A percentile compares a stretch with the other conserved stretches of the same genome.
Conservation (phyloP, 352 stramenopile species). For the Phytophthora chlamydospora region DNA sequence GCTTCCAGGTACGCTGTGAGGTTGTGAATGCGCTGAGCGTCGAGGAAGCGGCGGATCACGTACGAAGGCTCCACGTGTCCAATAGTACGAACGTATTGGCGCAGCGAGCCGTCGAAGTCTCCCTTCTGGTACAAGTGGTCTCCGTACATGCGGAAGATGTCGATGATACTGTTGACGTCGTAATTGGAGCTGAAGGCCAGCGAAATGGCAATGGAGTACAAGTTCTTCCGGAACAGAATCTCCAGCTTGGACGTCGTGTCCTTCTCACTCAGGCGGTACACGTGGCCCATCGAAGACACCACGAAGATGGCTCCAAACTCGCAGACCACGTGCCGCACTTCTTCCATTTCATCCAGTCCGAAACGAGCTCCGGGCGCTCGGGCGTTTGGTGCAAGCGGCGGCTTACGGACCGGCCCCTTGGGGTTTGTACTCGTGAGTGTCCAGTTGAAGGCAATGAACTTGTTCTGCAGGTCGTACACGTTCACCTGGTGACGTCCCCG, state of each 20-base stretch:
- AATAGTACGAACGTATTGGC: conserved; percentile 98
- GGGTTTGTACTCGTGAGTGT: conserved; percentile 73
- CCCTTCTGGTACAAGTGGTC: conserved; percentile 98
- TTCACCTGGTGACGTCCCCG: conserved; percentile 87
- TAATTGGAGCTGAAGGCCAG: conserved; percentile 96
- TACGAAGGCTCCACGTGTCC: conserved; percentile 97
- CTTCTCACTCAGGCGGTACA: conserved; percentile 95
- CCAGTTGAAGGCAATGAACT: conserved; percentile 93
- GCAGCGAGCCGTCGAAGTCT: conserved; percentile 95
- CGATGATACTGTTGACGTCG: conserved; percentile 95
- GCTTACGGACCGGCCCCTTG: conserved; percentile 39
- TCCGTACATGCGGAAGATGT: conserved; percentile 96
- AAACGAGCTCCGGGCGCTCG: conserved; percentile 71
- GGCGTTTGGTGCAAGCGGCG: conserved; percentile 38
- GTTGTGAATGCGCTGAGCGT: conserved; percentile 97
- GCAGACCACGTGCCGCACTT: conserved; percentile 86
- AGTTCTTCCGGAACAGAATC: conserved; percentile 96
- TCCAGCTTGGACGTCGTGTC: conserved; percentile 96
- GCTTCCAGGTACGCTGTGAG: conserved; percentile 97
- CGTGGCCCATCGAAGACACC: conserved; percentile 81
- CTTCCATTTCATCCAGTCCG: conserved; percentile 85
- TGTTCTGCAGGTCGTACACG: conserved; percentile 93
- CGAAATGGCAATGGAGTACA: conserved; percentile 98
- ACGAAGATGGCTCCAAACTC: conserved; percentile 91
- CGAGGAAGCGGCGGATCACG: conserved; percentile 97